Conservation (phyloP, 257 asterid species). For the Leptodermis oblonga region DNA sequence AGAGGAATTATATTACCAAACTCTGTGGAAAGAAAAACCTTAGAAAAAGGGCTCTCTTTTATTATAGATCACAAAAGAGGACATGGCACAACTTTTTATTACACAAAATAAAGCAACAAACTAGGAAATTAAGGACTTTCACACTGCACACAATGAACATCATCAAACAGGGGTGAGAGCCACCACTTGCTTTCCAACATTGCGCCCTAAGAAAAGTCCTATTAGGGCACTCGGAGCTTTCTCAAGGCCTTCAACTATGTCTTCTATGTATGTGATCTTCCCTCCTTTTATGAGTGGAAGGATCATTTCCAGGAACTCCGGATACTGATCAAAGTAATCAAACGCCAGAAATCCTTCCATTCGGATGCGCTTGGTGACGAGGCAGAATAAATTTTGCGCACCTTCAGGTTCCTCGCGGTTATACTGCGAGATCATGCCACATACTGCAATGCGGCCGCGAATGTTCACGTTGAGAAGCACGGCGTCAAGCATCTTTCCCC, state of each 20-base stretch:
- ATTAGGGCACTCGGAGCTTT: slow-evolving; percentile 31
- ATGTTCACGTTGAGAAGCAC: slow-evolving; percentile 40
- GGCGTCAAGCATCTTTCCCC: slow-evolving; percentile 51
- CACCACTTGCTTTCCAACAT: slow-evolving; percentile 47
- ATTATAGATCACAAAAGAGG: too few relatives aligned
- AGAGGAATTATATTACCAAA: too few relatives aligned
- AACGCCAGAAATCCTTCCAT: slow-evolving; percentile 37
- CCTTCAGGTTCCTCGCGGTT: slow-evolving; percentile 32
- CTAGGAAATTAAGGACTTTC: neutral
- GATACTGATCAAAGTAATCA: slow-evolving; percentile 32
- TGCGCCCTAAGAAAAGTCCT: slow-evolving; percentile 40
- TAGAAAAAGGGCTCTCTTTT: too few relatives aligned
- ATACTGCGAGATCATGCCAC: slow-evolving; percentile 55
- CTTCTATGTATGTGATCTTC: slow-evolving; percentile 35
- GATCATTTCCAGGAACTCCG: slow-evolving; percentile 32
- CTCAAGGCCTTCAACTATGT: slow-evolving; percentile 41
- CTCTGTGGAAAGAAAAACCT: too few relatives aligned
- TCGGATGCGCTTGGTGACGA: slow-evolving; percentile 25
- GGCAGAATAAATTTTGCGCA: slow-evolving; percentile 20
- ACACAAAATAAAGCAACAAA: too few relatives aligned
- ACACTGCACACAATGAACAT: neutral
- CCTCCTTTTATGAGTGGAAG: slow-evolving; percentile 35
- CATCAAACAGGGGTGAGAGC: slow-evolving; percentile 20
- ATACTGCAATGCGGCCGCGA: slow-evolving; percentile 34
- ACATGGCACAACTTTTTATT: too few relatives aligned